Base-by-base conservation (phyloP, 192 early-diverging fungal species). In the Mortierella claussenii region DNA sequence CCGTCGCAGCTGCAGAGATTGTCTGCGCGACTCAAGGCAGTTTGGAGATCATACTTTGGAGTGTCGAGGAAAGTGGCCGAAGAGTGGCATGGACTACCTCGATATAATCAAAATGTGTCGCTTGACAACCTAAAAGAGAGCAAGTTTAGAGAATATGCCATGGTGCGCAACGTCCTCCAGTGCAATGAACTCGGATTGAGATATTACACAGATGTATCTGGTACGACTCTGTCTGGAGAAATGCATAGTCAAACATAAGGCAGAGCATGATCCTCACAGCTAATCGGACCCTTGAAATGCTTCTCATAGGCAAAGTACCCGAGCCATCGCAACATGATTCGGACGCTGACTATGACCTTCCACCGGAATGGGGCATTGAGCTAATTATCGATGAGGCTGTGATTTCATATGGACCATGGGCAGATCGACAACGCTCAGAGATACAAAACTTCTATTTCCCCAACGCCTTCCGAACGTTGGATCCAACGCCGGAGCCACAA, bases 391-490 rank as follows among this genome's bases (percentile, higher is more conserved):
- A 70, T 30, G 84, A 89, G 65, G 89, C 81, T 6, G 78, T 83
- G 7, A 54, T 93, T 0, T 83, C 89, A 40, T 94, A 94, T 57
- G 93, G 93, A 2, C 93, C 93, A 17, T 94, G 93, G 93, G 84
- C 91, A 13, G 90, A 92, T 70, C 82, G 90, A 24, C 93, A 94
- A 55, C 79, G 91, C 30, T 45, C 79, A 12, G 42, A 83, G 37
- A 81, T 92, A 18, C 91, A 94, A 54, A 82, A 81, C 43, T 93
- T 88, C 68, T 91, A 91, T 46, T 94, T 90, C 56, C 93, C 93
- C 11, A 81, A 83, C n/a, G 54, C 89, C 0, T 87, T 89, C 57
- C 86, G 91, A 10, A 82, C 81, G 20, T 48, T 60, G 28, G 51
- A 60, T 9, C 79, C 63, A 36, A 91, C 91, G 10, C 75, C 78